Percentiles rank a stretch among this genome's conserved stretches.
Evolutionary conservation across 1,284 basidiomycete species (phyloP).

Genomic region (Acaromyces ingoldii): DNA sequence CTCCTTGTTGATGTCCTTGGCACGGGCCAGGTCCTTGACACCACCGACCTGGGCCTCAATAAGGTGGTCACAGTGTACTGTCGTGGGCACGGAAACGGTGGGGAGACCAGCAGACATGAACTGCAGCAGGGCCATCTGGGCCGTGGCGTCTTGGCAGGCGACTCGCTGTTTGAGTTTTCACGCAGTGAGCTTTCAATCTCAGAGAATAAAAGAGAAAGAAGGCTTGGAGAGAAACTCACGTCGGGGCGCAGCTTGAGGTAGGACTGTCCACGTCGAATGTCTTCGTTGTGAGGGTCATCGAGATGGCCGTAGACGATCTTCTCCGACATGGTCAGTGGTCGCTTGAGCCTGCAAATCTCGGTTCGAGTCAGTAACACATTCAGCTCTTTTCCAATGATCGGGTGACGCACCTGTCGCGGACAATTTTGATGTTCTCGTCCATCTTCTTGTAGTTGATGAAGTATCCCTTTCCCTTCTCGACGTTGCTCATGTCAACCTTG

Average conservation of each 20-base stretch:
- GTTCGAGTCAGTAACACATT: background rate
- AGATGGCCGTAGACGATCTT: conserved; percentile 52
- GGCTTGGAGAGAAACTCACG: conserved; percentile 15
- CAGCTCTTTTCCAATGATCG: background rate
- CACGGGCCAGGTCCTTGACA: conserved; percentile 84
- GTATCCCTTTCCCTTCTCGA: conserved; percentile 50
- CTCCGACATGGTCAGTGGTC: conserved; percentile 47
- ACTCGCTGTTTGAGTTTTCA: conserved; percentile 66
- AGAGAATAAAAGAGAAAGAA: background rate
- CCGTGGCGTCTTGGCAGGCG: conserved; percentile 98
- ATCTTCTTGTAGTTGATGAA: conserved; percentile 51
- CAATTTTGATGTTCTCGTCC: conserved; percentile 50
- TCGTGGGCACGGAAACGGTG: conserved; percentile 83
- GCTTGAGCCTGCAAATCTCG: conserved; percentile 37
- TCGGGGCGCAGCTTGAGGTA: conserved; percentile 52
- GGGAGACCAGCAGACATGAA: conserved; percentile 96
- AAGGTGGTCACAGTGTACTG: conserved; percentile 91
- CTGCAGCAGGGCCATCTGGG: conserved; percentile 99
- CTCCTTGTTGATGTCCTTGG: conserved; percentile 93
- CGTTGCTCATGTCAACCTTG: conserved; percentile 49
- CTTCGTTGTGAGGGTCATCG: conserved; percentile 50
- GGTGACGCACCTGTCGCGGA: conserved; percentile 39
- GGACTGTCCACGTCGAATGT: conserved; percentile 46
- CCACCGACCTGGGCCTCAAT: conserved; percentile 96
- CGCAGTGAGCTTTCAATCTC: background rate